Evolutionary conservation across 2,329 filamentous ascomycete species (phyloP).

Genomic region (Mycosphaerella sp.): DNA sequence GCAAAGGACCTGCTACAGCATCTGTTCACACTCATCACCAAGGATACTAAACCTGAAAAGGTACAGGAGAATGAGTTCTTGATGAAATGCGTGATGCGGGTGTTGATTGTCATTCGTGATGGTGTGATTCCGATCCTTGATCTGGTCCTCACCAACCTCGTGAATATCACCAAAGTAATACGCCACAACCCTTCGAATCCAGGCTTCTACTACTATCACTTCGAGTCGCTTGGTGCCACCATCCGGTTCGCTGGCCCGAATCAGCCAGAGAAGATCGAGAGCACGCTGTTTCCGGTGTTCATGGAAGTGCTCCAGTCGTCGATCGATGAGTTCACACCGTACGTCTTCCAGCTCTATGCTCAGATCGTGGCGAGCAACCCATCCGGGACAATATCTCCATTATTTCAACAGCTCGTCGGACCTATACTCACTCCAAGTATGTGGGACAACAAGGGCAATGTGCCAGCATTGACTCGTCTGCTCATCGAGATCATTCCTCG

Average conservation of each 20-base stretch:
- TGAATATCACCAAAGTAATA: constrained; percentile 86
- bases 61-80: constrained; percentile 98
- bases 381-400: constrained; percentile 66
- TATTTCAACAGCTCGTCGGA: constrained; percentile 71
- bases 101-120: constrained; percentile 88
- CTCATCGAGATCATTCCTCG: constrained; percentile 78
- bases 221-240: constrained; percentile 86
- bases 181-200: constrained; percentile 95
- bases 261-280: constrained; percentile 68
- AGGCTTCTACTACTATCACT: constrained; percentile 97
- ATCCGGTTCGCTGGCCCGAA: constrained; percentile 67
- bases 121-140: constrained; percentile 68
- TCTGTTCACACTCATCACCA: constrained; percentile 85
- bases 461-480: constrained; percentile 82
- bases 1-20: constrained; percentile 83
- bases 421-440: constrained; percentile 74
- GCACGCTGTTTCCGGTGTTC: constrained; percentile 76
- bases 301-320: constrained; percentile 72
- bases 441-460: constrained; percentile 90
- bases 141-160: constrained; percentile 72
- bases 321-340: constrained; percentile 90
- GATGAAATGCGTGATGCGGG: constrained; percentile 98
- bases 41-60: constrained; percentile 77
- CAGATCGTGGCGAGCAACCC: constrained; percentile 84
- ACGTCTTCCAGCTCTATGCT: constrained; percentile 92